Evolutionary conservation across 306 rosid genomes (phyloP).

Genomic region (Fragaria vesca): DNA sequence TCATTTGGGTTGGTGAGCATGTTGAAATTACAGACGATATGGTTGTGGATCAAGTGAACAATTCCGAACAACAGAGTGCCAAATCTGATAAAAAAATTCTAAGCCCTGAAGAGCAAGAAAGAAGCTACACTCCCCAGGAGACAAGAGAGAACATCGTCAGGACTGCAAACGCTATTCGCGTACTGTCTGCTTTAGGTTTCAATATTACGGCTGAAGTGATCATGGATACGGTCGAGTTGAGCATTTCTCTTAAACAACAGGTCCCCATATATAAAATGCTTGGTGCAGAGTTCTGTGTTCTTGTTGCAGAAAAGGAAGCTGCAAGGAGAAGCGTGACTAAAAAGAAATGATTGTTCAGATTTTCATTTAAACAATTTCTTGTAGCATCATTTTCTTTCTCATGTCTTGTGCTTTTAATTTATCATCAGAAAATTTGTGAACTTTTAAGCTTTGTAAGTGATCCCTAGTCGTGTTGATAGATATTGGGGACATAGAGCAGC

Average conservation of each 20-base stretch:
- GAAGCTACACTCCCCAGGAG: slow-evolving; percentile 40
- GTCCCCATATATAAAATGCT: slow-evolving; percentile 75
- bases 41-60: slow-evolving; percentile 56
- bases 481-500: not conserved
- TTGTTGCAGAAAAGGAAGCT: slow-evolving; percentile 79
- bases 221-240: slow-evolving; percentile 52
- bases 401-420: not conserved
- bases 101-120: slow-evolving; percentile 59
- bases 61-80: slow-evolving; percentile 39
- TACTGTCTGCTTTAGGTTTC: slow-evolving; percentile 65
- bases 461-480: not conserved
- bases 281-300: slow-evolving; percentile 79
- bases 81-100: slow-evolving; percentile 14
- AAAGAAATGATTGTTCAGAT: slow-evolving; percentile 43
- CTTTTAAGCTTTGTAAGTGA: not conserved
- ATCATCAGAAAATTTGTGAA: not conserved
- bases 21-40: slow-evolving; percentile 52
- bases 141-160: slow-evolving; percentile 78
- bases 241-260: slow-evolving; percentile 44
- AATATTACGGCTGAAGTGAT: slow-evolving; percentile 56
- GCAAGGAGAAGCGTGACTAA: slow-evolving; percentile 60
- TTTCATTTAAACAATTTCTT: not conserved
- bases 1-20: slow-evolving; percentile 89
- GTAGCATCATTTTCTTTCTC: not conserved
- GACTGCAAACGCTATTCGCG: slow-evolving; percentile 74